Conservation (phyloP, 345 rosid genomes). For the Salix udensis region DNA sequence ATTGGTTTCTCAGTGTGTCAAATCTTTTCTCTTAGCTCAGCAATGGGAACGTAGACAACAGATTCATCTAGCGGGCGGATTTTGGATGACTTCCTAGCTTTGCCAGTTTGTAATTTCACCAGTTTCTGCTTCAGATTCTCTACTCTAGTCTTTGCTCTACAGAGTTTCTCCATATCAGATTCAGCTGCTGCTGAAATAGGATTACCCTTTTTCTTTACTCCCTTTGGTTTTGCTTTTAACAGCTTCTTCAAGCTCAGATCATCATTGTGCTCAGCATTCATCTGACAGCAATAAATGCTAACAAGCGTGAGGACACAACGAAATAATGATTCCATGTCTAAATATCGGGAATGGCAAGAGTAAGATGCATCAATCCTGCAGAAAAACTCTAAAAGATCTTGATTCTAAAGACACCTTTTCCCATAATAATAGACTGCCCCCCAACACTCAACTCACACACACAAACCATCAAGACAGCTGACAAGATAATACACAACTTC, state of each 20-base stretch:
- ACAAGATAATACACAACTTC: not conserved
- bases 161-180: slow-evolving; percentile 62
- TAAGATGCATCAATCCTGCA: not conserved
- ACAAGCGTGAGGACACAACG: not conserved
- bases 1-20: slow-evolving; percentile 19
- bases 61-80: slow-evolving; percentile 31
- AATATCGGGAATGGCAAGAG: not conserved
- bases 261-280: slow-evolving; percentile 35
- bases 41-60: slow-evolving; percentile 66
- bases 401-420: not conserved
- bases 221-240: slow-evolving; percentile 34
- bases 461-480: not conserved
- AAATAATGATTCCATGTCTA: not conserved
- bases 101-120: slow-evolving; percentile 30
- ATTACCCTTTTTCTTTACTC: slow-evolving; percentile 30
- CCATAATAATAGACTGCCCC: not conserved
- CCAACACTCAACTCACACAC: not conserved
- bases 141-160: slow-evolving; percentile 52
- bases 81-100: slow-evolving; percentile 38
- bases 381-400: not conserved
- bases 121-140: slow-evolving; percentile 47
- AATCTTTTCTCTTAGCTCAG: slow-evolving; percentile 56
- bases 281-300: slow-evolving; percentile 31
- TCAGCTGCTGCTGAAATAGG: slow-evolving; percentile 31
- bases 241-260: slow-evolving; percentile 61